Base-by-base conservation (phyloP, 2,329 filamentous ascomycete genomes). In the Claviceps cyperi region DNA sequence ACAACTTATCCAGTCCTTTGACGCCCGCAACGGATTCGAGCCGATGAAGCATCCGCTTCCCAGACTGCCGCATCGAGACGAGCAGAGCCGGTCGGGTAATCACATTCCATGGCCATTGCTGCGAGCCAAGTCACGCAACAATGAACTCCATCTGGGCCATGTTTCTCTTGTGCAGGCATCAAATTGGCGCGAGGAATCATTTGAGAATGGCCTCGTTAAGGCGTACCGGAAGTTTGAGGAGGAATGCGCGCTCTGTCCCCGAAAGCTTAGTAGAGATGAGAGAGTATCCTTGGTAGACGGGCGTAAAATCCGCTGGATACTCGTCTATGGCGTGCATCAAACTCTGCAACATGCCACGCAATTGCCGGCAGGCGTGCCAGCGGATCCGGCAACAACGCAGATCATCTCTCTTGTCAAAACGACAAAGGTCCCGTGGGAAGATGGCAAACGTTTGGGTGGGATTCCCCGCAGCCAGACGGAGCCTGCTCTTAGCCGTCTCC, bases 261-360 rank as follows among this genome's bases (percentile, higher is more conserved):
- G 69, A 19, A 80, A 75, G 53, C 66, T 69, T 0, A 77, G 83
- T 51, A 78, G 77, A 51, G 52, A 62, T 5, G 76, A 80, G 37
- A 80, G 77, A 58, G 59, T 69, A 2, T 64, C 64, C 0, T 66
- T 79, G 11, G 69, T 74, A 8, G 86, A 91, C 54, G 84, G 79
- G 1, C 78, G 86, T 40, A 90, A 88, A 63, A 76, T 89, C 15
- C 75, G 86, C 39, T 92, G 86, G 86, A 77, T 90, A 32, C 61
- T 90, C 37, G 74, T 91, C 6, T 91, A 91, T 58, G 75, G 80
- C 17, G 74, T 80, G 3, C 75, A 87, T 51, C 86, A 92, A 61
- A 81, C 80, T n/a, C 72, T 92, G 1, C 73, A 76, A 9, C 78
- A 77, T 49, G 80, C 80, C 38, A 82, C 78, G 1, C 68, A 75